A percentile compares a stretch with the other conserved stretches of the same genome.
These are phyloP conservation scores for Diaporthe ampelina DNA, from an alignment of 2,329 filamentous ascomycete genomes.

Conservation along the genomic window DNA sequence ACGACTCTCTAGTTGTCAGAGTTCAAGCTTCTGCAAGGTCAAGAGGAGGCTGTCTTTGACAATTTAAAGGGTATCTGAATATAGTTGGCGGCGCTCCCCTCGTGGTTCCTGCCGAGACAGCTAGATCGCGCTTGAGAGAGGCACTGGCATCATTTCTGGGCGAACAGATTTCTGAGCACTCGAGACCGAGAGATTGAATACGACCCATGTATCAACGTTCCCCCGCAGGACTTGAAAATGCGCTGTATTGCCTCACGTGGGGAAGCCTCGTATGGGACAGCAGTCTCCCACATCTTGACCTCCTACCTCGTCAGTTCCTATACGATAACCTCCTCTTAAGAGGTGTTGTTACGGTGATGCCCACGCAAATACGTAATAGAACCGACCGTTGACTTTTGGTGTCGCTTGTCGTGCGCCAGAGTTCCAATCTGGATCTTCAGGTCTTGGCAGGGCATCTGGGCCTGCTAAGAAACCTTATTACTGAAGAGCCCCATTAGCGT, in stretches of 20 bases:
- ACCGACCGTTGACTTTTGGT: too few species aligned
- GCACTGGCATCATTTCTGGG: neutral
- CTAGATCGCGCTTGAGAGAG: neutral
- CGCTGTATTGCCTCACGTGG: too few species aligned
- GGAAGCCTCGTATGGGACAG: too few species aligned
- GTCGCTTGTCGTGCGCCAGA: neutral
- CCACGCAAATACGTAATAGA: too few species aligned
- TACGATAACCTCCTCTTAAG: too few species aligned
- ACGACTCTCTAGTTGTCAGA: neutral
- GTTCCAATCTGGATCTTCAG: neutral
- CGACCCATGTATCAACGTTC: too few species aligned
- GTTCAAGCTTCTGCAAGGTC: neutral
- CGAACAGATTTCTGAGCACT: too few species aligned
- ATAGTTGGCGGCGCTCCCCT: neutral
- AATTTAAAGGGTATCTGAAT: neutral
- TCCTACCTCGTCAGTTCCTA: too few species aligned
- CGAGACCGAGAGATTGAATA: too few species aligned
- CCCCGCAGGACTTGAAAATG: too few species aligned
- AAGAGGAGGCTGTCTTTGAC: neutral
- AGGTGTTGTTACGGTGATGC: neutral
- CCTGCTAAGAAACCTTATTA: conserved; percentile 14
- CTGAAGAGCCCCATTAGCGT: neutral
- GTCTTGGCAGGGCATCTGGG: conserved; percentile 23
- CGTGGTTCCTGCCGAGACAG: neutral
- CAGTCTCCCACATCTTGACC: too few species aligned